Evolutionary conservation across 2,329 filamentous ascomycete genomes (phyloP).

Genomic region (Neonectria punicea): DNA sequence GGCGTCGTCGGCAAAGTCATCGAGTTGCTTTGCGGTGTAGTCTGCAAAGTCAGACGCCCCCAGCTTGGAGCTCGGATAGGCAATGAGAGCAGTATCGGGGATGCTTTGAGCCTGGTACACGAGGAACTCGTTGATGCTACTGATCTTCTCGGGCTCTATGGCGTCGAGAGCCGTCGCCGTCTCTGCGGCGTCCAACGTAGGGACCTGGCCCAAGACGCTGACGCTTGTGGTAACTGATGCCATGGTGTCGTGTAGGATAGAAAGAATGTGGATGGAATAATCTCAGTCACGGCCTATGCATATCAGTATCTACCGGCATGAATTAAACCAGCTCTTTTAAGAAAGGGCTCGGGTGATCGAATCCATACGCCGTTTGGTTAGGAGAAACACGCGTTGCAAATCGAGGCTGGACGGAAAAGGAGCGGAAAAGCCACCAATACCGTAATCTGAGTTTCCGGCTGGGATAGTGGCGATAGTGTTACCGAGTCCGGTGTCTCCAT

Average conservation of each 20-base stretch:
- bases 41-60: conserved; percentile 36
- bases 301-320: not conserved
- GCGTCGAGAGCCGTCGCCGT: not conserved
- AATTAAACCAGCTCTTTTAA: not conserved
- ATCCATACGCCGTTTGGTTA: not conserved
- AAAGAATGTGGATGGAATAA: conserved; percentile 5
- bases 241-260: conserved; percentile 12
- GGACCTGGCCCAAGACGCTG: conserved; percentile 9
- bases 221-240: conserved; percentile 22
- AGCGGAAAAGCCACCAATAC: conserved; percentile 1
- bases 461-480: not conserved
- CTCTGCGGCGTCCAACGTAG: conserved; percentile 12
- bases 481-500: too few relatives aligned
- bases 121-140: conserved; percentile 38
- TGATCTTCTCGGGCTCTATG: conserved; percentile 26
- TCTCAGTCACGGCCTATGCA: not conserved
- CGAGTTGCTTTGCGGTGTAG: conserved; percentile 39
- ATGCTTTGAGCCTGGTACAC: conserved; percentile 32
- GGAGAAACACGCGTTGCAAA: not conserved
- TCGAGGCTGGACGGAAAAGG: conserved; percentile 2
- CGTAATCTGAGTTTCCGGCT: not conserved
- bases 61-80: conserved; percentile 33
- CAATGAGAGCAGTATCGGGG: conserved; percentile 37
- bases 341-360: not conserved
- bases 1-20: conserved; percentile 38